Base-by-base conservation (phyloP, 148 eudicot genomes). In the Vaccinium myrtillus region DNA sequence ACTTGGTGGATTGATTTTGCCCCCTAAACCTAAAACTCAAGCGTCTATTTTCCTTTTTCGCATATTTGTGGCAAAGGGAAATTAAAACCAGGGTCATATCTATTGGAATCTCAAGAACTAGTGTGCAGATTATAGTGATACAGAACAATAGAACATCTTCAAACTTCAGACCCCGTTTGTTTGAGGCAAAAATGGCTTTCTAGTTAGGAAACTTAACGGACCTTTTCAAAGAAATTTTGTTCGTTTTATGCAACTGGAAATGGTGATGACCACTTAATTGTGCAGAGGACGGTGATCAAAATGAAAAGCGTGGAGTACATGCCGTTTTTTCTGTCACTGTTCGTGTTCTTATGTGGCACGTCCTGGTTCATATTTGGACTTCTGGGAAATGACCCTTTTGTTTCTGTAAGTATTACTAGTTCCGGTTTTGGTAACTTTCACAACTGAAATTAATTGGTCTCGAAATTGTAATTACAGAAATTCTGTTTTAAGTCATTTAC, bases 231-330 rank as follows among this genome's bases (percentile, higher is more conserved):
- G 9, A 51, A 51, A 51, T 51, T 77, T 30, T 63, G 32, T 21
- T 79, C 10, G 36, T 25, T 14, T 19, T 79, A 39, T 18, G 1
- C 11, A 6, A 7, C 9, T 11, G 25, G 36, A 3, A 2, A 5
- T 25, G 73, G 36, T 67, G 73, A 67, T 67, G 73, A 27, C 4
- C 73, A 48, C 63, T 61, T 79, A 16, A 14, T 30, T 61, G 23
- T 86, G 90, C 89, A 96, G 98, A 93, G 94, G 70, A 55, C 86
- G 88, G 99, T 94, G 88, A 92, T 96, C 23, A 90, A 85, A 80
- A 93, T 97, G 32, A 94, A 91, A 84, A 96, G 98, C 63, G 95
- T 94, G 39, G 98, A 96, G 85, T 93, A 84, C 90, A 96, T 94
- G 98, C 97, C 98, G 12, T 96, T 94, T 88, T 88, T 94, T 84